These are phyloP conservation scores for Fonsecaea erecta DNA, from an alignment of 2,329 filamentous ascomycete genomes.

Conservation along the genomic window DNA sequence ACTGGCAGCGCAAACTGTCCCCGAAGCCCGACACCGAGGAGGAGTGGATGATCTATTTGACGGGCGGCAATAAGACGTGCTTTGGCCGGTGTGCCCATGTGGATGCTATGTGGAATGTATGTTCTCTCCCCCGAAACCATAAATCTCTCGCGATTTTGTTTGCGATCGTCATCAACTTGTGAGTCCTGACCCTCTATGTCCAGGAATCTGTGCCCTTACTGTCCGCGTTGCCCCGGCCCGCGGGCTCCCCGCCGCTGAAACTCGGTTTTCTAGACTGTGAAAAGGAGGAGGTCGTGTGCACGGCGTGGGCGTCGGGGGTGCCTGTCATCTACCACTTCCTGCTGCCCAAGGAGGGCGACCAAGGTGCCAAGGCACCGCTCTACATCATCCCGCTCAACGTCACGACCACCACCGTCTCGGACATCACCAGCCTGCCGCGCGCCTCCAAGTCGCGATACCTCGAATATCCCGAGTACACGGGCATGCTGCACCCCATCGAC, in stretches of 20 bases:
- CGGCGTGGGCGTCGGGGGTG: slow-evolving; percentile 62
- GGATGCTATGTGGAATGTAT: slow-evolving; percentile 58
- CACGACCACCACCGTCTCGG: slow-evolving; percentile 60
- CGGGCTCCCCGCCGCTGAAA: slow-evolving; percentile 59
- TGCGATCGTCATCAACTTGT: background rate
- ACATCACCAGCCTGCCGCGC: slow-evolving; percentile 61
- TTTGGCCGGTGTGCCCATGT: slow-evolving; percentile 62
- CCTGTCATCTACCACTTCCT: slow-evolving; percentile 63
- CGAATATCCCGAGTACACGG: slow-evolving; percentile 59
- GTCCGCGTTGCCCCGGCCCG: slow-evolving; percentile 42
- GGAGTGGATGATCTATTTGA: slow-evolving; percentile 64
- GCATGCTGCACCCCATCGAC: slow-evolving; percentile 65
- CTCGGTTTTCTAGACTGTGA: slow-evolving; percentile 66
- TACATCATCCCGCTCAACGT: slow-evolving; percentile 62
- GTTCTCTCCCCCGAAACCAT: slow-evolving; percentile 27
- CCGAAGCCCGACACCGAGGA: slow-evolving; percentile 52
- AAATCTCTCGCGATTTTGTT: background rate
- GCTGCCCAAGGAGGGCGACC: slow-evolving; percentile 59
- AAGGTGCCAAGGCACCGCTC: slow-evolving; percentile 57
- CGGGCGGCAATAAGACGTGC: slow-evolving; percentile 68
- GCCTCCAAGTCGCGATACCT: slow-evolving; percentile 49
- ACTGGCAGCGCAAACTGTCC: slow-evolving; percentile 61
- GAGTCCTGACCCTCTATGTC: background rate
- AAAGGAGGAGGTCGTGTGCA: slow-evolving; percentile 61
- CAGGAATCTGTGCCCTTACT: slow-evolving; percentile 61